These are phyloP conservation scores for Dactylella cylindrospora DNA, from an alignment of 2,329 filamentous ascomycete species.

Conservation along the genomic window DNA sequence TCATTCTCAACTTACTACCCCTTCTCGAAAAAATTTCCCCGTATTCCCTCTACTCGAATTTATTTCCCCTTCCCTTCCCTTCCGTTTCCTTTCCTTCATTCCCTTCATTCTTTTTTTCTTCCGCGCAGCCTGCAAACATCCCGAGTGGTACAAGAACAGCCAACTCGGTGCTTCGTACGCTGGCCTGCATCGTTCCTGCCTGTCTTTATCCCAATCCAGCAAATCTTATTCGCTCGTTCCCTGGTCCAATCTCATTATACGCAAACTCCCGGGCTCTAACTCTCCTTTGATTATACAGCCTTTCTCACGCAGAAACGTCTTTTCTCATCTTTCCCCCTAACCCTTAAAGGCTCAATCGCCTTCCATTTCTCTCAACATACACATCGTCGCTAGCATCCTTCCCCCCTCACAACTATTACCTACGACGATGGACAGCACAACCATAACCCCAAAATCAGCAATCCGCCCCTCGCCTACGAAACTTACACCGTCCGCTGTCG, in stretches of 20 bases:
- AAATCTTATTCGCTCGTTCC: conserved; percentile 45
- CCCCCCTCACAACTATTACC: conserved; percentile 3
- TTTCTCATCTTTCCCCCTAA: background rate
- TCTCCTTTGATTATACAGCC: conserved; percentile 4
- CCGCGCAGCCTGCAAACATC: background rate
- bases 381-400: background rate
- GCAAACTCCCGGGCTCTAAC: conserved; percentile 41
- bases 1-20: background rate
- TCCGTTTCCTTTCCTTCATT: background rate
- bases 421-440: conserved; percentile 39
- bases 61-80: background rate
- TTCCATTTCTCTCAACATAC: background rate
- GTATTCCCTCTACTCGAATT: background rate
- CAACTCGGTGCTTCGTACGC: conserved; percentile 11
- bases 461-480: conserved; percentile 39
- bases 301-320: background rate
- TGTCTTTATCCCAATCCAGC: conserved; percentile 29
- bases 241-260: conserved; percentile 40
- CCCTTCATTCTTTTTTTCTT: background rate
- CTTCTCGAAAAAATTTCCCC: background rate
- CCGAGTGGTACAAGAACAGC: conserved; percentile 8
- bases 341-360: too few species aligned
- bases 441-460: conserved; percentile 42
- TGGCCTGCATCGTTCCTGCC: too few species aligned
- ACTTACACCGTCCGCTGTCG: conserved; percentile 46